Base-by-base conservation (phyloP, 148 eudicot species). In the Rhododendron williamsianum region DNA sequence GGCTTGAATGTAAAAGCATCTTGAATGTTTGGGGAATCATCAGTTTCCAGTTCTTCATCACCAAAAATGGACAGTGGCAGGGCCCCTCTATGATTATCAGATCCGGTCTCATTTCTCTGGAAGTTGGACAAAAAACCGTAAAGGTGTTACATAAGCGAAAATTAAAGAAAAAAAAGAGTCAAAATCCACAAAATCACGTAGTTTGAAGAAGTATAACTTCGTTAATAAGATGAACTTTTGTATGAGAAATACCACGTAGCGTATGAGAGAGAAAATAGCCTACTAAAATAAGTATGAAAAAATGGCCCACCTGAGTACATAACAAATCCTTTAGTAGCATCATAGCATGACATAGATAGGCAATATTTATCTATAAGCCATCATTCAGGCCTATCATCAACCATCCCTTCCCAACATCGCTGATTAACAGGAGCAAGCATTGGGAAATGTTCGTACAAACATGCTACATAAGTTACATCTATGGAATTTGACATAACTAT, bases 61-160 rank as follows among this genome's bases (percentile, higher is more conserved):
- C 96, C 93, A 87, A 96, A 96, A 86, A 92, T 85, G 33, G 94
- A 92, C 81, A 91, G 85, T 18, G 94, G 95, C 85, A 95, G 87
- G 76, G 95, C 89, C 46, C 90, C 94, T 83, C 81, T 87, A 63
- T 85, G 82, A 81, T 83, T 84, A 84, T 84, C 85, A 77, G 74
- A 76, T 41, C 12, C 84, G 15, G 80, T 85, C 86, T 84, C 89
- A 48, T 87, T 88, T 89, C 85, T 93, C 98, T 96, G 87, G 36
- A 90, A 51, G 56, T 71, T 84, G 65, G 79, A 69, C 45, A 79
- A 27, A 83, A 13, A 65, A 71, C 11, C 63, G 16, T 60, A 52
- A 78, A 46, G 41, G 25, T 48, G 35, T 78, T 27, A 78, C 48
- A 78, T 25, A 78, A 48, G 38, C 0, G 9, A n/a, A 25, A 78